Percentiles rank a stretch among this genome's conserved stretches.
Conservation (phyloP, 371 early-diverging fungal genomes). For the Choanephora cucurbitarum region DNA sequence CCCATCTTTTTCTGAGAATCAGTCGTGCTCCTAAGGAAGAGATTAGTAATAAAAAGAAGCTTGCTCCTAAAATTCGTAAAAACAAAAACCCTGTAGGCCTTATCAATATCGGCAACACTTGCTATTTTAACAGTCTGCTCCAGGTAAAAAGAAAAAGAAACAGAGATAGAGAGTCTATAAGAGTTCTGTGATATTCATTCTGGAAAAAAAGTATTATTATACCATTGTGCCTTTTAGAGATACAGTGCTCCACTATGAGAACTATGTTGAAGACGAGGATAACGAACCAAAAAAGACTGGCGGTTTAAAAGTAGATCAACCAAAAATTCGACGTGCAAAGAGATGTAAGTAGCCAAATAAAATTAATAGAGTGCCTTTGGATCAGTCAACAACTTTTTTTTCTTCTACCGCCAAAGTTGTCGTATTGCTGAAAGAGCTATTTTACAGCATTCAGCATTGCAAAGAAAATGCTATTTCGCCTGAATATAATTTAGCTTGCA, state of each 20-base stretch:
- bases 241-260: conserved; percentile 56
- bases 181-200: too few species aligned
- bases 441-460: conserved; percentile 39
- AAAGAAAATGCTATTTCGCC: conserved; percentile 48
- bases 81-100: conserved; percentile 67
- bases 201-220: conserved; percentile 79
- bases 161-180: neutral
- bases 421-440: conserved; percentile 38
- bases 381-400: neutral
- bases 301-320: conserved; percentile 60
- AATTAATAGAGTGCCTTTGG: too few species aligned
- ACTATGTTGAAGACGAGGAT: conserved; percentile 57
- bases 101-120: conserved; percentile 89
- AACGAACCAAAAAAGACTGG: conserved; percentile 57
- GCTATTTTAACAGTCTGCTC: conserved; percentile 84
- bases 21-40: neutral
- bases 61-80: neutral
- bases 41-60: too few species aligned
- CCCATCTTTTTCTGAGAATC: too few species aligned
- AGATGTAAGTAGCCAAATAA: conserved; percentile 37
- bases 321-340: conserved; percentile 52
- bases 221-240: conserved; percentile 69
- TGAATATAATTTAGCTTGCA: conserved; percentile 49
- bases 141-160: conserved; percentile 45
- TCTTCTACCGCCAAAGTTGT: conserved; percentile 45